phyloP scores from a whole-genome alignment of 2,329 filamentous ascomycete genomes.

The Zymoseptoria pseudotritici region DNA sequence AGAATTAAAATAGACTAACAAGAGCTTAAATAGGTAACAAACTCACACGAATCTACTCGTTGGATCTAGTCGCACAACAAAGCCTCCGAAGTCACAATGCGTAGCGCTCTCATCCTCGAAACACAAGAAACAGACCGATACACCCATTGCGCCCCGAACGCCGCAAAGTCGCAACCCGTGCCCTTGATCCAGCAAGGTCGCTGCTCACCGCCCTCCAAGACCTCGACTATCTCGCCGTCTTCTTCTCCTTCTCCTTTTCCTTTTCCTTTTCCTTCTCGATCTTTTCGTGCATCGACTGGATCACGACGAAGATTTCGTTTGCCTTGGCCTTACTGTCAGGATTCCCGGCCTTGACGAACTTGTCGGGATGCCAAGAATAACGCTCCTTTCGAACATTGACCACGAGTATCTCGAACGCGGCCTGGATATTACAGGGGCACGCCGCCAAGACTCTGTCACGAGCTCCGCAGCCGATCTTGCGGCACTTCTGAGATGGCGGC shows the following conservation, averaged over 20 bases:
- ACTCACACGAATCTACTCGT: no score
- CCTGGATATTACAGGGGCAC: no score
- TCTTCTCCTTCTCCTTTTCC: neutral
- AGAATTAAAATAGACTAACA: no score
- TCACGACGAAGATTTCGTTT: neutral
- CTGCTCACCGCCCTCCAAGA: constrained; percentile 2
- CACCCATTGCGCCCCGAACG: neutral
- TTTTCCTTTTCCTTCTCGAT: neutral
- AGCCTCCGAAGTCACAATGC: neutral
- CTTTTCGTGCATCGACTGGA: neutral
- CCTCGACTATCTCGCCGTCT: neutral
- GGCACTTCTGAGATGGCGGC: neutral
- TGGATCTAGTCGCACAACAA: no score
- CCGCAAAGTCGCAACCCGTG: constrained; percentile 2
- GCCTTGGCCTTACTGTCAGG: neutral
- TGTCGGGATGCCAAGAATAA: constrained; percentile 1
- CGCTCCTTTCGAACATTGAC: neutral
- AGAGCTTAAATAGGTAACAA: no score
- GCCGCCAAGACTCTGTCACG: no score
- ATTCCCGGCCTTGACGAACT: neutral
- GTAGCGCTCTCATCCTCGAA: neutral
- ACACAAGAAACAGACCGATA: neutral
- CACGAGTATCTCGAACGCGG: no score
- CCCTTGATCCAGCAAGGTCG: constrained; percentile 47
- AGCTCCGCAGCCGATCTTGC: neutral